phyloP scores from a whole-genome alignment of 2,329 filamentous ascomycete species.

The Diaporthe aspalathi region DNA sequence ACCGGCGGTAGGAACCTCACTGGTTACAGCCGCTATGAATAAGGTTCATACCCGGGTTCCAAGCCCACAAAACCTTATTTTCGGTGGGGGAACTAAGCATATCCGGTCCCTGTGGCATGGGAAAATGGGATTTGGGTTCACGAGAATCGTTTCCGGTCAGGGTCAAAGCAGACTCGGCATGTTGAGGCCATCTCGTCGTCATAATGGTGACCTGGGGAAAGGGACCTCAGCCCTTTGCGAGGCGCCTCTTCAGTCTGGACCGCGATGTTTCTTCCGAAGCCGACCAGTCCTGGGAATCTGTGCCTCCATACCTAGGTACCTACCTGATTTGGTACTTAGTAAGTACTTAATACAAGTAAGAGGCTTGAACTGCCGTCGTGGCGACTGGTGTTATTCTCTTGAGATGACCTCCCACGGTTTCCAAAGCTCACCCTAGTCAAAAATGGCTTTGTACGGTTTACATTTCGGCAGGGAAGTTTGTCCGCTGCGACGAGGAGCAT shows the following conservation, averaged over 20 bases:
- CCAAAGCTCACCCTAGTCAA: not conserved
- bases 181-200: not conserved
- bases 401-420: not conserved
- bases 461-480: too few relatives aligned
- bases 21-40: not conserved
- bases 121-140: conserved; percentile 8
- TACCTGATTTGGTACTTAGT: too few relatives aligned
- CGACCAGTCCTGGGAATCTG: not conserved
- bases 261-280: not conserved
- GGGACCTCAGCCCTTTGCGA: not conserved
- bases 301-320: too few relatives aligned
- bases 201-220: not conserved
- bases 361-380: not conserved
- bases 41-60: conserved; percentile 12
- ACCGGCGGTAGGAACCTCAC: not conserved
- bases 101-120: not conserved
- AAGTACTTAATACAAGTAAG: too few relatives aligned
- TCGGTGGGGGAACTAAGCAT: not conserved
- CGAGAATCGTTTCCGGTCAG: not conserved
- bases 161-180: conserved; percentile 1
- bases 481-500: not conserved
- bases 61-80: not conserved
- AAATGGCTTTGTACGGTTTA: too few relatives aligned
- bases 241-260: not conserved
- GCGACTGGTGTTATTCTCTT: not conserved